Base-by-base conservation (phyloP, 768 basidiomycete species). In the Lentinula boryana region DNA sequence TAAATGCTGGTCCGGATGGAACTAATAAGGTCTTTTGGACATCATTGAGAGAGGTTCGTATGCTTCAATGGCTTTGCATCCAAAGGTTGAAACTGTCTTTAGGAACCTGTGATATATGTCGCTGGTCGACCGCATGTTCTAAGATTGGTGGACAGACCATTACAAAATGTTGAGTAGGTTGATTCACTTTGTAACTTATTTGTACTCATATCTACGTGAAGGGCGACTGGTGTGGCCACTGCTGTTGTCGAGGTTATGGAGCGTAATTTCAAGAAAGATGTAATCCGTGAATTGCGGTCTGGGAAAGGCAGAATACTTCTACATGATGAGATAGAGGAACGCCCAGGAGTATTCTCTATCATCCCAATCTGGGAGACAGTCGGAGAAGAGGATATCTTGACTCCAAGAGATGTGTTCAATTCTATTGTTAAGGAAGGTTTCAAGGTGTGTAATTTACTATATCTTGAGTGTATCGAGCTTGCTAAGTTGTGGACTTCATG, bases 361-460 rank as follows among this genome's bases (percentile, higher is more conserved):
- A 88, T 97, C 40, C 95, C 97, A 1, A 86, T 95, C 52, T 99
- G 95, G 96, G 95, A 98, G 73, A 86, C 84, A 2, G 87, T 96
- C 2, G 76, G 81, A 1, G 87, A 90, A 61, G 79, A 79, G 27
- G 93, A 95, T 49, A 91, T 95, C 63, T 83, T 95, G 80, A 96
- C 94, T 0, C 92, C 94, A 3, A 75, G 88, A 65, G 91, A 93
- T 61, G 89, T 90, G 1, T 92, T 91, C 67, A 74, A 88, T 58
- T 74, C 84, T n/a, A 85, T 93, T 71, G 79, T 75, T 15, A 80
- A 80, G 61, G 91, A 95, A 63, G 93, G 93, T 0, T 93, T 86
- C 68, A 84, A 82, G 73, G 92, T 90, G 48, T 16, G 78, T 69
- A 49, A 36, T 53, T 15, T 36, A 15, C 12, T 12, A 12, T 23